A percentile compares a stretch with the other conserved stretches of the same genome.
Conservation (phyloP, 2,329 filamentous ascomycete species). For the Venturia pyrina region DNA sequence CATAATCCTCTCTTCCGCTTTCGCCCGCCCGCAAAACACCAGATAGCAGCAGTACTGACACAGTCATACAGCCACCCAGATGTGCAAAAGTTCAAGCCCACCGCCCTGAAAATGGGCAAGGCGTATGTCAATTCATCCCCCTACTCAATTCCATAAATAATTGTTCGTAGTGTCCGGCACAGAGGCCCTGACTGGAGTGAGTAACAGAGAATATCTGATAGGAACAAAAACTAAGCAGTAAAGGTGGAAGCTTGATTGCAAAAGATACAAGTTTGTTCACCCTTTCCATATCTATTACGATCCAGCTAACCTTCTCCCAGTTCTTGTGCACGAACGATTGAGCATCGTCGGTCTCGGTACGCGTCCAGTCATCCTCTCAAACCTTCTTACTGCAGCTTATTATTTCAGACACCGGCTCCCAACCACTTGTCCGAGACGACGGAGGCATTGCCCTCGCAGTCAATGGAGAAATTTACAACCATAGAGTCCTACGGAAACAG, state of each 20-base stretch:
- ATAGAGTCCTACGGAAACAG: conserved; percentile 82
- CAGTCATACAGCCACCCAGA: conserved; percentile 60
- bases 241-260: conserved; percentile 78
- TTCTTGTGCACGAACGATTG: conserved; percentile 93
- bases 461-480: conserved; percentile 99
- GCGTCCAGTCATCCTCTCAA: not conserved
- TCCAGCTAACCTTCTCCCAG: conserved; percentile 16
- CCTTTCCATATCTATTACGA: conserved; percentile 13
- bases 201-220: conserved; percentile 28
- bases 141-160: conserved; percentile 23
- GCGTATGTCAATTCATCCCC: conserved; percentile 51
- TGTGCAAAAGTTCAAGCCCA: conserved; percentile 93
- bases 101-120: conserved; percentile 85
- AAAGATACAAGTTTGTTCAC: conserved; percentile 72
- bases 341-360: conserved; percentile 93
- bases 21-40: conserved; percentile 21
- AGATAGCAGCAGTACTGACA: conserved; percentile 19
- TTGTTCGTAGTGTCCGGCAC: conserved; percentile 66
- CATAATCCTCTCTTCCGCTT: conserved; percentile 19
- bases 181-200: conserved; percentile 98
- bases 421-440: conserved; percentile 89
- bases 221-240: conserved; percentile 1
- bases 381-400: conserved; percentile 16
- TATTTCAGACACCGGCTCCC: conserved; percentile 73
- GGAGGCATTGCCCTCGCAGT: conserved; percentile 82